Evolutionary conservation across 208 protist genomes (phyloP), one percentile per base, ranked within the genome.

Genomic region (Wallacemonas rigidus): DNA sequence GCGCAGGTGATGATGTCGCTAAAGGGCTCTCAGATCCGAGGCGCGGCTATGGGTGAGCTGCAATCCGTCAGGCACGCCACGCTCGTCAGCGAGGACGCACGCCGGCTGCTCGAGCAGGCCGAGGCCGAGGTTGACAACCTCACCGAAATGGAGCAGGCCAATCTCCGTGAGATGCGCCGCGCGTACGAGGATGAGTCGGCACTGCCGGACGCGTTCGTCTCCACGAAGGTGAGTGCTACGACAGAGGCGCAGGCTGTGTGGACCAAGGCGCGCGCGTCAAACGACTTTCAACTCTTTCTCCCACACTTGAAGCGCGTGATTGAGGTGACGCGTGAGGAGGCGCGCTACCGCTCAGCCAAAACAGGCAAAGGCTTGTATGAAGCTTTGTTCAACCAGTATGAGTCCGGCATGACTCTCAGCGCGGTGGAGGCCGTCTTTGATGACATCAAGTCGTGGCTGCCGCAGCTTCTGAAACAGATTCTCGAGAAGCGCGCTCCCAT

Each of bases 361-460:
- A 79, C 76, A 17, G 74, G 80, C 17, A 81, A 82, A n/a, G 69
- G 76, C 5, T 73, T 79, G 1, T 95, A 92, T 51, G 86, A 95
- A 63, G 76, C 82, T 0, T 76, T 91, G 12, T 57, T 94, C 2
- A 60, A 92, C 50, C 38, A 81, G 50, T 93, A 80, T 65, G 88
- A 97, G 54, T 86, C 87, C 17, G 88, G 85, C 36, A 81, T 95
- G 72, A 71, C 84, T 17, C 51, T 86, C 4, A 60, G 72, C 26
- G 57, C 60, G 14, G 56, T 95, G 38, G 80, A 92, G 47, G 55
- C 54, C 3, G 70, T 87, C 17, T 94, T 93, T 75, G 70, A 67
- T 3, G 67, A 89, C 50, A 67, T 95, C 17, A 86, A 85, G 76
- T 74, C 71, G 44, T 91, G 84, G 82, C 85, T 95, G 48, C 82